phyloP scores from a whole-genome alignment of 2,329 filamentous ascomycete species.

The Thielaviopsis populi region DNA sequence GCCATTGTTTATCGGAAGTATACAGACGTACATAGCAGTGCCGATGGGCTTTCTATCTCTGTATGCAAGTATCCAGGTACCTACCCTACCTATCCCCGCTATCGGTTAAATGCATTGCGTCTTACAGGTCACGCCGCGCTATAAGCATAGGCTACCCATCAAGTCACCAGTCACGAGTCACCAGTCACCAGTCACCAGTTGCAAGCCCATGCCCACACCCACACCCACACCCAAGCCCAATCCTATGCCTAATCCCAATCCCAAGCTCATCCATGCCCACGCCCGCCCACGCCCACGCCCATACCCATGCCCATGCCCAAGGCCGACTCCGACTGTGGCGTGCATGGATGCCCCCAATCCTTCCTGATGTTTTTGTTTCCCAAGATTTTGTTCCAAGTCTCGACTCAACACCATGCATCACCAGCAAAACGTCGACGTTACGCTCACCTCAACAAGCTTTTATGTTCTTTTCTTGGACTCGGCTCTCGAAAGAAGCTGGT shows the following conservation, averaged over 20 bases:
- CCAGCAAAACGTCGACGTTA: neutral
- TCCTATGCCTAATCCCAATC: too few relatives aligned
- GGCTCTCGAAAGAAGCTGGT: neutral
- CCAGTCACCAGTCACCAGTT: too few relatives aligned
- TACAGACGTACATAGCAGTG: neutral
- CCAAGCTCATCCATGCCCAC: neutral
- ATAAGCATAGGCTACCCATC: too few relatives aligned
- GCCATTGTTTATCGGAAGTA: constrained; percentile 1
- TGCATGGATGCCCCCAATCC: neutral
- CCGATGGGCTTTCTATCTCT: too few relatives aligned
- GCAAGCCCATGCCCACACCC: too few relatives aligned
- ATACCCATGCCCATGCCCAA: neutral
- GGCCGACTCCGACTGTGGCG: neutral
- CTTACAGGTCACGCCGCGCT: too few relatives aligned
- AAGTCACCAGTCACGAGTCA: too few relatives aligned
- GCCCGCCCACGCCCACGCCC: neutral
- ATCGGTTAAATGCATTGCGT: too few relatives aligned
- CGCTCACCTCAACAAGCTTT: neutral
- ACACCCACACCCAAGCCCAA: too few relatives aligned
- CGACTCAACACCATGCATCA: neutral
- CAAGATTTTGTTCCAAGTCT: neutral
- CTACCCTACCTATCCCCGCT: too few relatives aligned
- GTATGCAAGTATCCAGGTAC: too few relatives aligned
- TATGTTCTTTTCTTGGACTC: neutral
- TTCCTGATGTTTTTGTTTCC: neutral